Evolutionary conservation across 805 yeast genomes (phyloP), one percentile per base, ranked within the genome.

Genomic region (Barnettozyma wickerhamii): DNA sequence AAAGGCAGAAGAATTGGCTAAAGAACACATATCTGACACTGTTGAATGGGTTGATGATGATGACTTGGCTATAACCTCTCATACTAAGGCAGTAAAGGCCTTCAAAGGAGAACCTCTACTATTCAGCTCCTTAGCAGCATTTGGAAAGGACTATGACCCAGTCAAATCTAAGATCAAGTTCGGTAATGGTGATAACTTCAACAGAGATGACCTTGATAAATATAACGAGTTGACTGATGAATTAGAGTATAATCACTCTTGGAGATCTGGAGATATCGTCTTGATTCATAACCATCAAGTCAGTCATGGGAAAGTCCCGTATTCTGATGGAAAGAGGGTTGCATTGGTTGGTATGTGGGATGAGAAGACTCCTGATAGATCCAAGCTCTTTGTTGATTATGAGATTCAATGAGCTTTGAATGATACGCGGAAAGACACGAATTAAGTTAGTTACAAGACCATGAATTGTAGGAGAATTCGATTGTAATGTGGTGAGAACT

Each of bases 321-420:
- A 59, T 54, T 35, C 19, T 2, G 47, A 51, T 17, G 65, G 66
- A 4, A 54, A 50, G 5, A 47, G 69, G 35, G 42, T 35, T n/a
- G 49, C 64, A n/a, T 33, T 62, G 19, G 66, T 60, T n/a, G 60
- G 65, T 40, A 60, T 62, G 65, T 64, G 68, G 67, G 66, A 63
- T 36, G 41, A 40, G 17, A 29, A n/a, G 4, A 12, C 12, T 23
- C 26, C 26, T 23, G 10, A 19, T 2, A 14, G 28, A 24, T 6
- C 38, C n/a, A 36, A 36, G 14, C 7, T 6, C 7, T 36, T 36
- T 21, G 17, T 23, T 7, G 38, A 36, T 20, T 36, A 36, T 29
- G 29, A 28, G 3, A n/a, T n/a, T n/a, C n/a, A n/a, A n/a, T n/a
- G n/a, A n/a, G n/a, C n/a, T n/a, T n/a, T n/a, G n/a, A n/a, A n/a